These are phyloP conservation scores for Chlorella sp. DNA, from an alignment of 139 green algal species.

Conservation along the genomic window DNA sequence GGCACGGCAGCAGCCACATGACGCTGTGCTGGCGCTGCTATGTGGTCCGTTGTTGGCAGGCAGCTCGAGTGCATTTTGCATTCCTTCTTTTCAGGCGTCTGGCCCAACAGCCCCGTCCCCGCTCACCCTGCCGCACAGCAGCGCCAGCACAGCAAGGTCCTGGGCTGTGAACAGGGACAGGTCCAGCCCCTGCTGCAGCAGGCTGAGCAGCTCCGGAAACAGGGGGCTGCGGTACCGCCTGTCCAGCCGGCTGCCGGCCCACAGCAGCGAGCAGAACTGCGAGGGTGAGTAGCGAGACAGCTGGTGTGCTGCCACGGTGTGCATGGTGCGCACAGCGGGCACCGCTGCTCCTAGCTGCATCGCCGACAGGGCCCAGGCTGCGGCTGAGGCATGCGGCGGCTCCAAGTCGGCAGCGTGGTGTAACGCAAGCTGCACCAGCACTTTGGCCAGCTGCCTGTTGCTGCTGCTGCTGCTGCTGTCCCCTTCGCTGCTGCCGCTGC, in stretches of 20 bases:
- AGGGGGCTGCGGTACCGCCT: not conserved
- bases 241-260: slow-evolving; percentile 28
- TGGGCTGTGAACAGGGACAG: slow-evolving; percentile 31
- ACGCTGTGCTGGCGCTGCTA: too few relatives aligned
- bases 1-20: too few relatives aligned
- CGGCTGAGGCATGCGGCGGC: not conserved
- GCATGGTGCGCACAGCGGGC: not conserved
- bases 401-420: not conserved
- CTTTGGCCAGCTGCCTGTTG: not conserved
- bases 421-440: slow-evolving; percentile 8
- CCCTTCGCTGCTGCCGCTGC: not conserved
- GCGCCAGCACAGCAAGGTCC: slow-evolving; percentile 31
- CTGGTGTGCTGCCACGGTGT: not conserved
- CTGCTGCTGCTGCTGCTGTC: not conserved
- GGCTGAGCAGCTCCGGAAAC: not conserved
- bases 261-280: slow-evolving; percentile 43
- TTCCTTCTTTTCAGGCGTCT: too few relatives aligned
- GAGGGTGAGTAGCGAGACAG: slow-evolving; percentile 20
- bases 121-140: slow-evolving; percentile 15
- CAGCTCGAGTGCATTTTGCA: too few relatives aligned
- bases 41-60: too few relatives aligned
- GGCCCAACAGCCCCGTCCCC: not conserved
- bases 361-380: not conserved
- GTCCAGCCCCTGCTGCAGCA: slow-evolving; percentile 33
- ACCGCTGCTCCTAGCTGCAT: not conserved